A percentile compares a stretch with the other conserved stretches of the same genome.
Conservation (phyloP, 805 yeast species). For the Yamadazyma phyllophila region DNA sequence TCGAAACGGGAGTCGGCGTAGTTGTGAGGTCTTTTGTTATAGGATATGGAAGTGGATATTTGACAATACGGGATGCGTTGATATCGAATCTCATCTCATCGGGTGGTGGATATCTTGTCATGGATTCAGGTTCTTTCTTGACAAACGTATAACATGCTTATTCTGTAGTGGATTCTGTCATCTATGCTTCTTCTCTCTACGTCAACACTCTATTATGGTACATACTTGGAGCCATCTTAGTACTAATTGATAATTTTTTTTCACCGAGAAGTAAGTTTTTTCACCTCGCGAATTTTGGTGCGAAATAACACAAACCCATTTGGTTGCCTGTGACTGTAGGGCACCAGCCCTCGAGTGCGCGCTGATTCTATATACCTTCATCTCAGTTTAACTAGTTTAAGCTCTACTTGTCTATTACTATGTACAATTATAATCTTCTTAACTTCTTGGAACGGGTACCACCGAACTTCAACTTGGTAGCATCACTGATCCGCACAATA, state of each 20-base stretch:
- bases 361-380: no score
- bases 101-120: neutral
- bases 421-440: conserved; percentile 58
- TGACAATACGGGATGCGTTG: neutral
- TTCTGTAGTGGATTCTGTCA: no score
- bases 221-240: conserved; percentile 25
- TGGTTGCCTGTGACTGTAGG: conserved; percentile 5
- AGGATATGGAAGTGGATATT: neutral
- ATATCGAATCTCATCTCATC: neutral
- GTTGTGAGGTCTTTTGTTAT: no score
- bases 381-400: neutral
- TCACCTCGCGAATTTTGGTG: conserved; percentile 5
- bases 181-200: no score
- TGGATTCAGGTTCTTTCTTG: no score
- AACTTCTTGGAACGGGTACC: conserved; percentile 83
- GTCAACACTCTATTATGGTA: conserved; percentile 2
- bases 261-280: conserved; percentile 9
- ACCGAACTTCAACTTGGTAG: conserved; percentile 84
- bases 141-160: no score
- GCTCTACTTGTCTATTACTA: conserved; percentile 2
- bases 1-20: neutral
- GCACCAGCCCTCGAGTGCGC: conserved; percentile 7
- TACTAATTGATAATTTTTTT: conserved; percentile 12
- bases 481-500: conserved; percentile 70
- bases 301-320: conserved; percentile 4